Evolutionary conservation across 495 filamentous ascomycete species (phyloP), one percentile per base, ranked within the genome.

Genomic region (Paragyromitra xinjiangensis): DNA sequence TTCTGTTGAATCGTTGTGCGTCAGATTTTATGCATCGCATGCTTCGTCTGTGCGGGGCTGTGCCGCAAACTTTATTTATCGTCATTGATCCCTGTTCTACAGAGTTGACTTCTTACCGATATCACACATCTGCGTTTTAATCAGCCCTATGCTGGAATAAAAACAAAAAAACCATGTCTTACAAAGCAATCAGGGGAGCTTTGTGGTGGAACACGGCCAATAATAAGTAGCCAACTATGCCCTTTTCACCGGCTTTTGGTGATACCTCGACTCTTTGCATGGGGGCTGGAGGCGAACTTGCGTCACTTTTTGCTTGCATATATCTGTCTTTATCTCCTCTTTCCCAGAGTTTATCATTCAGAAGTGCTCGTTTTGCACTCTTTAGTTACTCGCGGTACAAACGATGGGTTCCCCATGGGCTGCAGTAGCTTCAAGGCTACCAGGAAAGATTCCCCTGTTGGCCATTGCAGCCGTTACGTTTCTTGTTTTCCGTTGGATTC

Each of bases 361-460:
- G 19, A 4, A 14, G 22, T 24, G 45, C 19, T 22, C 39, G 14
- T n/a, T 22, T 7, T 22, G 3, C 51, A 22, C n/a, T 22, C 19
- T 26, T 55, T 12, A 26, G 51, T 26, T 26, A 9, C 37, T n/a
- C 7, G 24, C 8, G 26, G 40, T 51, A 34, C 63, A 37, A 50
- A 62, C 59, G 12, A 66, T 66, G 63, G 44, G 24, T 29, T 66
- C 44, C 29, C 19, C 11, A 14, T 48, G 24, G 44, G 0, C 44
- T n/a, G 9, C 11, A 37, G 26, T 26, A 29, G 9, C 63, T n/a
- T 66, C 19, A 19, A 26, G 40, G 39, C 59, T 66, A 9, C 44
- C 63, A 12, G 63, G 63, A 8, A 66, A 29, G 40, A 66, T 50
- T 34, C 44, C 63, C 22, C 14, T 66, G 9, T 12, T 66, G 24